phyloP scores from a whole-genome alignment of 192 early-diverging fungal species.

The Haplosporangium gracile region DNA sequence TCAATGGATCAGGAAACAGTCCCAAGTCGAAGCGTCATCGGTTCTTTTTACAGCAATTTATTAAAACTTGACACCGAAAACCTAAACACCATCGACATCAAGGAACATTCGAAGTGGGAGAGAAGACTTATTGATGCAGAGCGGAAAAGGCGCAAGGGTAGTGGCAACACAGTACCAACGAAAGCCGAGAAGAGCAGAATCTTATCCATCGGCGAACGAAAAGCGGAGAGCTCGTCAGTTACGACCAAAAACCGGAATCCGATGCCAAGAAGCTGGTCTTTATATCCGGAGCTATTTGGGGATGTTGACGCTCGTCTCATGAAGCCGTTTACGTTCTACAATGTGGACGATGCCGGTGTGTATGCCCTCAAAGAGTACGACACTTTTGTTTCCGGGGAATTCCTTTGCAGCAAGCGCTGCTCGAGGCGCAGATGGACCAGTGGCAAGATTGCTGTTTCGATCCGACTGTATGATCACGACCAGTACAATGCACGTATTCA shows the following conservation, averaged over 20 bases:
- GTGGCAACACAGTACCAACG: background rate
- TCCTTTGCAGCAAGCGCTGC: conserved; percentile 5
- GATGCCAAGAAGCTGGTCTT: background rate
- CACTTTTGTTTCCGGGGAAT: conserved; percentile 3
- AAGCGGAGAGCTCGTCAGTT: background rate
- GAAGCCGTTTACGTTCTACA: conserved; percentile 12
- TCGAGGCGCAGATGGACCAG: conserved; percentile 2
- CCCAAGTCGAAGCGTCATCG: conserved; percentile 9
- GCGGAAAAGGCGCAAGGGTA: conserved; percentile 15
- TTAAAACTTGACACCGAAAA: background rate
- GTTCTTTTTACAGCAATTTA: conserved; percentile 12
- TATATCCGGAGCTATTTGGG: conserved; percentile 8
- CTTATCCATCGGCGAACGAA: conserved; percentile 5
- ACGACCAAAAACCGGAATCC: background rate
- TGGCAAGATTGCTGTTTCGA: conserved; percentile 19
- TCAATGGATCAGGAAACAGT: background rate
- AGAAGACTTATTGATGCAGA: conserved; percentile 16
- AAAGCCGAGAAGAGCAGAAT: conserved; percentile 11
- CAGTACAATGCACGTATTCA: conserved; percentile 14
- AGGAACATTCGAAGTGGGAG: background rate
- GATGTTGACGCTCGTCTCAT: background rate
- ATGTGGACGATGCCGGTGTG: background rate
- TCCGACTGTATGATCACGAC: conserved; percentile 14
- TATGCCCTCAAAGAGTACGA: conserved; percentile 11
- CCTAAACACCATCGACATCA: conserved; percentile 11